Evolutionary conservation across 768 basidiomycete species (phyloP), one percentile per base, ranked within the genome.

Genomic region (Tephrocybe sp.): DNA sequence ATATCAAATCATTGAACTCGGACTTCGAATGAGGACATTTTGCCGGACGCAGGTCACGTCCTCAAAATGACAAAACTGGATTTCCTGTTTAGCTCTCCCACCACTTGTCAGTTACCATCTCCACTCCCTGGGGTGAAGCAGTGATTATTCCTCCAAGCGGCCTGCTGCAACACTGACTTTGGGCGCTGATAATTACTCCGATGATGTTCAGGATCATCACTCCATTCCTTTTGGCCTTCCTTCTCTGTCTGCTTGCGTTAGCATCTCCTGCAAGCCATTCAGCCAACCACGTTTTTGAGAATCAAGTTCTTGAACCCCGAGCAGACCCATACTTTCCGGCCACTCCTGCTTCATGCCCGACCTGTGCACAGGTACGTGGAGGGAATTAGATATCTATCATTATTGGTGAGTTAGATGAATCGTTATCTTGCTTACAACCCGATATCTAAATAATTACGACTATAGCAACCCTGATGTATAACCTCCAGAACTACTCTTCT

Each of bases 341-440:
- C 56, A 61, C 69, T 11, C 79, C 79, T 26, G 63, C 75, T n/a
- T 85, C 82, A 22, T 85, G 83, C 64, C 78, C 76, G 4, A 77
- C 81, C 41, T 84, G 83, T 55, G 71, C 68, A 33, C 67, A 76
- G 68, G 74, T 76, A 57, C 65, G 63, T 50, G 14, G 38, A 36
- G 13, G 39, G 14, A 39, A 54, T 36, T 22, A 36, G 1, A 20
- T 23, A n/a, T n/a, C 20, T 19, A 11, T 17, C 32, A 16, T 33
- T 22, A 40, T 40, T 5, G 10, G n/a, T 17, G 14, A 36, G 22
- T 5, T 35, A 11, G 14, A 2, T 26, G 17, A 33, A 8, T 44
- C 14, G 2, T 33, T 33, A 6, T 13, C 31, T 19, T 26, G 7
- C 26, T 26, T 7, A 19, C 3, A 16, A 8, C 17, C n/a, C 11